These are phyloP conservation scores for Lachnellula suecica DNA, from an alignment of 2,329 filamentous ascomycete genomes.

Conservation along the genomic window DNA sequence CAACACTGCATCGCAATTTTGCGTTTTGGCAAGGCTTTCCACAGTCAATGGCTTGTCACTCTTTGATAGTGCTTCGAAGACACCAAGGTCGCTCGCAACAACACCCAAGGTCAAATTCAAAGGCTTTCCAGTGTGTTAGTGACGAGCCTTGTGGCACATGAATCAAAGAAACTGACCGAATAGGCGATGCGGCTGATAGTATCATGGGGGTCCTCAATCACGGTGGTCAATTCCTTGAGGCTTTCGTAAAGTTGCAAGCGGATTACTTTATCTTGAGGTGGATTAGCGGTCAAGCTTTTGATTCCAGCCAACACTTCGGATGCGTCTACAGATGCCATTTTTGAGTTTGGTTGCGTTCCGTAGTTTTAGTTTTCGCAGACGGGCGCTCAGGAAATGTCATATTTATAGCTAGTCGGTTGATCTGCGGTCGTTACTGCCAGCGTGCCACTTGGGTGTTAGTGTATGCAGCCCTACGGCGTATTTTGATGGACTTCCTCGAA, in stretches of 20 bases:
- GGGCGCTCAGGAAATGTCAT: too few relatives aligned
- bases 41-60: neutral
- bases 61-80: constrained; percentile 1
- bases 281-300: constrained; percentile 1
- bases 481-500: too few relatives aligned
- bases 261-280: constrained; percentile 2
- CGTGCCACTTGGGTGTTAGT: too few relatives aligned
- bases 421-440: too few relatives aligned
- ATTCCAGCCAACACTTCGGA: constrained; percentile 1
- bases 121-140: neutral
- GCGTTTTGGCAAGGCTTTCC: neutral
- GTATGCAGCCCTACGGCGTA: too few relatives aligned
- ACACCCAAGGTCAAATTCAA: constrained; percentile 2
- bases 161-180: neutral
- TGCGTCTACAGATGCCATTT: neutral
- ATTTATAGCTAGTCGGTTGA: too few relatives aligned
- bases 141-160: neutral
- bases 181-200: neutral
- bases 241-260: constrained; percentile 2
- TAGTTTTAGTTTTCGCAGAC: too few relatives aligned
- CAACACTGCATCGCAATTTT: constrained; percentile 21
- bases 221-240: neutral
- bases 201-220: constrained; percentile 2
- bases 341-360: neutral
- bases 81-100: neutral